phyloP scores from a whole-genome alignment of 495 filamentous ascomycete species.

The Hypoxylon trugodes region DNA sequence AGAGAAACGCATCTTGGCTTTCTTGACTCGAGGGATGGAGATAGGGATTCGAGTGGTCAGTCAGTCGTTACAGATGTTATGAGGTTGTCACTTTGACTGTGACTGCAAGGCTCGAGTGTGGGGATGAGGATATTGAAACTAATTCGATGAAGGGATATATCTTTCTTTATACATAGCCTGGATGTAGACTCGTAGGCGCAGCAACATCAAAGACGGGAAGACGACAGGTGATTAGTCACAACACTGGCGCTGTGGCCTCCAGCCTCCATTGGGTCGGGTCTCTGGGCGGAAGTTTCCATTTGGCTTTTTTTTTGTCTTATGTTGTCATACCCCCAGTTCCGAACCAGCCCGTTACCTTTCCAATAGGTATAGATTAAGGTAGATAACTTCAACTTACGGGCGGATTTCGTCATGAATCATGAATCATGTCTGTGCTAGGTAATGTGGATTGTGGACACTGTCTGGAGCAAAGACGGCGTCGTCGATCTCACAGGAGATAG shows the following conservation, averaged over 20 bases:
- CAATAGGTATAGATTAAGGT: too few species aligned
- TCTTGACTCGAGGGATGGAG: too few species aligned
- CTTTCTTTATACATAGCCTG: constrained; percentile 38
- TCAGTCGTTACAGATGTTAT: too few species aligned
- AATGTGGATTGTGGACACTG: constrained; percentile 14
- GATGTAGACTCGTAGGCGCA: too few species aligned
- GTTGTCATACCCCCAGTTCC: constrained; percentile 12
- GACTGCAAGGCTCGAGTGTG: not conserved
- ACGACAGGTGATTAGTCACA: too few species aligned
- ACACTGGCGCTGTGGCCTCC: too few species aligned
- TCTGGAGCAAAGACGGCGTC: not conserved
- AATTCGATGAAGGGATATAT: constrained; percentile 5
- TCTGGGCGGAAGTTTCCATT: constrained; percentile 15
- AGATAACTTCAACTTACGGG: not conserved
- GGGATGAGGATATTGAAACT: not conserved
- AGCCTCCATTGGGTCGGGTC: too few species aligned
- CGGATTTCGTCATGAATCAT: constrained; percentile 37
- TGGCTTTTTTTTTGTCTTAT: constrained; percentile 22
- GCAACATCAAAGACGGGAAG: too few species aligned
- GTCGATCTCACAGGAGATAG: constrained; percentile 27
- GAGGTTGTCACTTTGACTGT: too few species aligned
- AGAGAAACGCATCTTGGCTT: constrained; percentile 33
- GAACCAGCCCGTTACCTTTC: constrained; percentile 2
- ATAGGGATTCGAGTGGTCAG: constrained; percentile 1
- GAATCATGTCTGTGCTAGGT: constrained; percentile 21